These are phyloP conservation scores for Gnaphalium uliginosum DNA, from an alignment of 129 eudicot species.

Conservation along the genomic window DNA sequence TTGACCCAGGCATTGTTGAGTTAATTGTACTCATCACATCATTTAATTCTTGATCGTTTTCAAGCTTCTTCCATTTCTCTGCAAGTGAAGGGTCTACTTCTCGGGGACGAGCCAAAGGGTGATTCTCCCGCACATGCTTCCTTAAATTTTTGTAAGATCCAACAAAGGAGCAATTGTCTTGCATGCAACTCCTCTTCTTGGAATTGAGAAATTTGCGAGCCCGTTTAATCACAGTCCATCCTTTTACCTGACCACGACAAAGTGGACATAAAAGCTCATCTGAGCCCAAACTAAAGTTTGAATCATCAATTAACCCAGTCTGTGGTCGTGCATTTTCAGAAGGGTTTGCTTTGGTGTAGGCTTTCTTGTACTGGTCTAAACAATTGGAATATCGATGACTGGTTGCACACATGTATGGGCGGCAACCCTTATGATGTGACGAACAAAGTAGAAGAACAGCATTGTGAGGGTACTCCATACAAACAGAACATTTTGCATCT, in stretches of 20 bases:
- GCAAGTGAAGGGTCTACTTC: slow-evolving; percentile 64
- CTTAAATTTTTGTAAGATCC: slow-evolving; percentile 48
- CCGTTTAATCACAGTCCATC: slow-evolving; percentile 62
- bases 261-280: slow-evolving; percentile 56
- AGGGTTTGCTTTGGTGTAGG: slow-evolving; percentile 45
- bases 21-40: slow-evolving; percentile 63
- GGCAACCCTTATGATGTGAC: slow-evolving; percentile 50
- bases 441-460: slow-evolving; percentile 58
- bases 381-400: slow-evolving; percentile 53
- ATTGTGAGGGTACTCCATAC: slow-evolving; percentile 59
- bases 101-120: slow-evolving; percentile 56
- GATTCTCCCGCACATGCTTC: slow-evolving; percentile 49
- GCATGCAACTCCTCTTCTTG: slow-evolving; percentile 54
- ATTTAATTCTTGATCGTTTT: slow-evolving; percentile 46
- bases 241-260: slow-evolving; percentile 69
- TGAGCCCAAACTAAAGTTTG: slow-evolving; percentile 19
- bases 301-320: slow-evolving; percentile 29
- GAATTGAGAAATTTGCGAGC: slow-evolving; percentile 55
- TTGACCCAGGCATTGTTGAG: slow-evolving; percentile 58
- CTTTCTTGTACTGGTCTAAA: slow-evolving; percentile 59
- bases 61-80: slow-evolving; percentile 66
- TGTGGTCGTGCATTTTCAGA: not conserved
- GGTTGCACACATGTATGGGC: slow-evolving; percentile 61
- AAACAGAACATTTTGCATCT: slow-evolving; percentile 51
- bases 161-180: slow-evolving; percentile 51